Percentiles rank a stretch among this genome's conserved stretches.
Conservation (phyloP, 2,329 filamentous ascomycete species). For the Penicillium nordicum region DNA sequence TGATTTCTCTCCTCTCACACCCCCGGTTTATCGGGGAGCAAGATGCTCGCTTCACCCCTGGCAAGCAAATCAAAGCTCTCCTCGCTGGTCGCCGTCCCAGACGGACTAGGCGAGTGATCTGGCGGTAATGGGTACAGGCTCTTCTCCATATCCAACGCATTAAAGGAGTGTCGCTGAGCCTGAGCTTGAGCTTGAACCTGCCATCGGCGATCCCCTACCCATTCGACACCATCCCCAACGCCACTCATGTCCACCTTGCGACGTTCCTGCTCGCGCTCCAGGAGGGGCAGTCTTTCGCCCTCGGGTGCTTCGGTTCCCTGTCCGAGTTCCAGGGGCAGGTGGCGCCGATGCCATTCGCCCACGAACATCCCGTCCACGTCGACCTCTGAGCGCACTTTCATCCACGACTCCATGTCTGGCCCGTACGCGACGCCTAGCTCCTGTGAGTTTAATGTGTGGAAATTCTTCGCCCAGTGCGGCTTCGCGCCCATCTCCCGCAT, state of each 20-base stretch:
- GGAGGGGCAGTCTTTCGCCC: constrained; percentile 33
- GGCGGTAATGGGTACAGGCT: constrained; percentile 7
- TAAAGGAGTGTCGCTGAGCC: not conserved
- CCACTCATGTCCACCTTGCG: constrained; percentile 26
- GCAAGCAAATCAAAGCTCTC: constrained; percentile 49
- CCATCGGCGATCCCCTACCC: constrained; percentile 40
- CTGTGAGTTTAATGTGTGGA: constrained; percentile 58
- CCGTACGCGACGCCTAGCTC: constrained; percentile 66
- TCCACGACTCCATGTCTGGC: constrained; percentile 62
- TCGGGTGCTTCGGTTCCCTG: constrained; percentile 13
- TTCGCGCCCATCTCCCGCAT: constrained; percentile 80
- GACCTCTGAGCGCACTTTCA: constrained; percentile 63
- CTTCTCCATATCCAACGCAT: constrained; percentile 3
- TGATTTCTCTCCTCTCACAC: constrained; percentile 8
- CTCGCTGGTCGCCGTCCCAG: constrained; percentile 43
- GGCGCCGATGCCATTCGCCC: constrained; percentile 81
- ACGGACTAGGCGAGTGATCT: constrained; percentile 32
- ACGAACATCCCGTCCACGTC: constrained; percentile 85
- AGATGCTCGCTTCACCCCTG: constrained; percentile 44
- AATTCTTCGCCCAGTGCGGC: constrained; percentile 95
- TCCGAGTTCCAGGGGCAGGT: constrained; percentile 49
- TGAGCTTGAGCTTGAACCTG: constrained; percentile 10
- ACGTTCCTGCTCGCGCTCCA: constrained; percentile 44
- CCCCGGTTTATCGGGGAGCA: constrained; percentile 25
- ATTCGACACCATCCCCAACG: constrained; percentile 42